These are phyloP conservation scores for Coemansia asiatica DNA, from an alignment of 192 early-diverging fungal genomes.

Conservation along the genomic window DNA sequence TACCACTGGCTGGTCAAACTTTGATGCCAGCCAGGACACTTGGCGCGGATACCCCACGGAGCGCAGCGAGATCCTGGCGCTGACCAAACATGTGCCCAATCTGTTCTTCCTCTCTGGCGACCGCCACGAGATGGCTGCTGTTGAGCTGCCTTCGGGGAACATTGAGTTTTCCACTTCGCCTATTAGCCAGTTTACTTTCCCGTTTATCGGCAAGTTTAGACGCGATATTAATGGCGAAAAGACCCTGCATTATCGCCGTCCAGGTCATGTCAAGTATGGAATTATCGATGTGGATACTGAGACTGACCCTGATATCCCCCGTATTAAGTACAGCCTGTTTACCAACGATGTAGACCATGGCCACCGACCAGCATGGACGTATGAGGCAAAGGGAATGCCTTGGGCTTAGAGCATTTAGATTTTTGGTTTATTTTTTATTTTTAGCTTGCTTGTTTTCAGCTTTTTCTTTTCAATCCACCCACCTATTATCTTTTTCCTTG, in stretches of 20 bases:
- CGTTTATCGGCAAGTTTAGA: conserved; percentile 38
- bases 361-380: conserved; percentile 33
- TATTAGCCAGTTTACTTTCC: conserved; percentile 54
- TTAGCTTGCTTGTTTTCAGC: conserved; percentile 5
- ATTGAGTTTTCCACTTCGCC: conserved; percentile 56
- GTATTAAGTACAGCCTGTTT: conserved; percentile 47
- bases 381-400: conserved; percentile 34
- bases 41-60: conserved; percentile 57
- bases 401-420: conserved; percentile 26
- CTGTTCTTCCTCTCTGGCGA: conserved; percentile 55
- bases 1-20: conserved; percentile 46
- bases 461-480: conserved; percentile 1
- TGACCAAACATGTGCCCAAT: conserved; percentile 43
- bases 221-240: conserved; percentile 33
- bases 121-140: conserved; percentile 56
- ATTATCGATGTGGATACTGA: conserved; percentile 54
- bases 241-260: conserved; percentile 41
- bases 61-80: conserved; percentile 43
- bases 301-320: conserved; percentile 29
- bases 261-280: conserved; percentile 55
- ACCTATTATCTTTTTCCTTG: neutral
- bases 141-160: conserved; percentile 44
- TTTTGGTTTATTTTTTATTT: neutral
- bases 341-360: conserved; percentile 42
- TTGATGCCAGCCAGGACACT: conserved; percentile 48